phyloP scores from a whole-genome alignment of 768 basidiomycete genomes.

The Holtermanniella nyarrowii region DNA sequence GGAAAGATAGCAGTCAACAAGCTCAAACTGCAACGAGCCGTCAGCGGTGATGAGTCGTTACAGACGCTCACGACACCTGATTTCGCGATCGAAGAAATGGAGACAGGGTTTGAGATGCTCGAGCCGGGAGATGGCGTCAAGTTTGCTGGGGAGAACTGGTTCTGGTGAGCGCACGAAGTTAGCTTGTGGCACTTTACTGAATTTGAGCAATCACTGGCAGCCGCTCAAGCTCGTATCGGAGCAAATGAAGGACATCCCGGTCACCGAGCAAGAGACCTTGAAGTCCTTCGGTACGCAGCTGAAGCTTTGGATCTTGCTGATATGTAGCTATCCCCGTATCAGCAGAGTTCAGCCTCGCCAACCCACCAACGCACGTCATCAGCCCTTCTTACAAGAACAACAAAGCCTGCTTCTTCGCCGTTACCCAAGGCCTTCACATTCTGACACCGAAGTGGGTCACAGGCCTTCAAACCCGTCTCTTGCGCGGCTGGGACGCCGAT shows the following conservation, averaged over 20 bases:
- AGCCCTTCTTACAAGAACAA: constrained; percentile 10
- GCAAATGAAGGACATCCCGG: constrained; percentile 24
- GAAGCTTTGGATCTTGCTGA: background rate
- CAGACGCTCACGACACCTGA: background rate
- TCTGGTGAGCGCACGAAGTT: background rate
- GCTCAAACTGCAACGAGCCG: background rate
- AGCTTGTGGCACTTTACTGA: background rate
- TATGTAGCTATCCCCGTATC: constrained; percentile 21
- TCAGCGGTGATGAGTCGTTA: background rate
- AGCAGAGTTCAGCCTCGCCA: constrained; percentile 10
- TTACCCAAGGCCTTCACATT: constrained; percentile 26
- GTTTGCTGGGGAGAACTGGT: background rate
- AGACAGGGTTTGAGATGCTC: background rate
- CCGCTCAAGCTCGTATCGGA: constrained; percentile 16
- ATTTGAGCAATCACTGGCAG: constrained; percentile 9
- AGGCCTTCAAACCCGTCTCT: constrained; percentile 8
- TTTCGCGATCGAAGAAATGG: background rate
- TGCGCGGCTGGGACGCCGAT: constrained; percentile 20
- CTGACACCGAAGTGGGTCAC: constrained; percentile 16
- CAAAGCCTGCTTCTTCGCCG: constrained; percentile 24
- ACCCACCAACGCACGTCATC: constrained; percentile 20
- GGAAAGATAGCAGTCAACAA: background rate
- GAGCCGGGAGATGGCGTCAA: background rate
- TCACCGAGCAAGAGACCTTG: constrained; percentile 8
- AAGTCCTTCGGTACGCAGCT: constrained; percentile 17